These are phyloP conservation scores for Modicella reniformis DNA, from an alignment of 371 early-diverging fungal species.

Conservation along the genomic window DNA sequence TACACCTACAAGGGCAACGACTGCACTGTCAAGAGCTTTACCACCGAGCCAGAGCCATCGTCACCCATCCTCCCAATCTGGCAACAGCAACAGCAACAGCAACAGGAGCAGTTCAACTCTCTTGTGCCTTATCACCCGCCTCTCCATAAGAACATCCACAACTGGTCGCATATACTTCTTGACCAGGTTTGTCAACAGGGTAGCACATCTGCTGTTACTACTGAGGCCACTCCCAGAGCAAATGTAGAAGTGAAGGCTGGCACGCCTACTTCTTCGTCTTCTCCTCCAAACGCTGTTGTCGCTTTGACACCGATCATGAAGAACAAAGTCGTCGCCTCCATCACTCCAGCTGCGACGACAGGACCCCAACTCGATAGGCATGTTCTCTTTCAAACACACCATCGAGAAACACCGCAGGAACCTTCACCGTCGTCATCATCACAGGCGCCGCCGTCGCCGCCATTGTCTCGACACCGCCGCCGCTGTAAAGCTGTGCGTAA, in stretches of 20 bases:
- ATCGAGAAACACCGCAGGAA: conserved; percentile 13
- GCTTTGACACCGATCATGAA: conserved; percentile 13
- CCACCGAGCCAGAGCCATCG: conserved; percentile 26
- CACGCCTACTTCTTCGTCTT: background rate
- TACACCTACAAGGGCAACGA: conserved; percentile 18
- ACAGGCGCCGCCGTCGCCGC: background rate
- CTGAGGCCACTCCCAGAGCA: too few relatives aligned
- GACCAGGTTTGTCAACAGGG: conserved; percentile 30
- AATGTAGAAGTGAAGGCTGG: too few relatives aligned
- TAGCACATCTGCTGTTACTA: background rate
- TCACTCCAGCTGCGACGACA: background rate
- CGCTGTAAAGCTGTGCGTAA: background rate
- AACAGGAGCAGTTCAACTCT: too few relatives aligned
- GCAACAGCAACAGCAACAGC: conserved; percentile 22
- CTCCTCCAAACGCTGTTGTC: background rate
- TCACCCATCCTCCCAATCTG: conserved; percentile 44
- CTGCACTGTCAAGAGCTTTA: conserved; percentile 20
- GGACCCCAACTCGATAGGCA: conserved; percentile 19
- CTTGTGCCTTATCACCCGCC: conserved; percentile 48
- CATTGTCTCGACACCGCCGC: background rate
- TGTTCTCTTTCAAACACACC: conserved; percentile 44
- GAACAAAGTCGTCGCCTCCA: conserved; percentile 1
- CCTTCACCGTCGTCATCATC: background rate
- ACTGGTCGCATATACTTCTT: conserved; percentile 33
- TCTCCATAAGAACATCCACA: conserved; percentile 32